Evolutionary conservation across 1,284 basidiomycete species (phyloP), one percentile per base, ranked within the genome.

Genomic region (Paramarasmius palmivorus): DNA sequence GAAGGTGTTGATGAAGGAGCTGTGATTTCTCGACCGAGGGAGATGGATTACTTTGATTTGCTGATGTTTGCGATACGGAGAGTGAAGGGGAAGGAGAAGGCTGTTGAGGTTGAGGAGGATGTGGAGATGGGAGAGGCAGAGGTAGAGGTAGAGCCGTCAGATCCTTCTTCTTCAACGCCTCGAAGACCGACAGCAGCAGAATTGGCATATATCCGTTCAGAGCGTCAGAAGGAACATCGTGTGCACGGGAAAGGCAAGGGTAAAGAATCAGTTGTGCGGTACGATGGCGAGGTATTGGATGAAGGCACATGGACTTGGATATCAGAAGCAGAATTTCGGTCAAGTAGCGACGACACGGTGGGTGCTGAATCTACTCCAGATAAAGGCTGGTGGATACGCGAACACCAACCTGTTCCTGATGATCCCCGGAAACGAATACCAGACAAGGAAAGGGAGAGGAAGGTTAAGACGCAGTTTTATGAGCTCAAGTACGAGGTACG

Each of bases 171-270:
- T 10, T 6, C 44, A 12, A 14, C 22, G 29, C 25, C 14, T 29
- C 26, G 12, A 12, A 46, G n/a, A 29, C 23, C 19, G 19, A 46
- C 44, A 46, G n/a, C 22, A 5, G 49, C 40, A 32, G 49, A 50
- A 19, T 15, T 23, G n/a, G 49, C 38, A n/a, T 50, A 42, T 17
- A 74, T 84, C 22, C 83, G 84, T 57, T 78, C 76, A 59, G 69
- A 86, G 25, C 74, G 79, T 25, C 68, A 63, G 42, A 64, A 76
- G 52, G 71, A 76, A 56, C 69, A 74, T 51, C 73, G 83, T 52
- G 75, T 86, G 14, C 80, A 76, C 56, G 81, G 82, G 5, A 88
- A 86, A 63, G 79, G 74, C 7, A 84, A 83, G 58, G 84, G 81
- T 8, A 84, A 81, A 65, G 84, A 87, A 66, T 69, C 73, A 38